Evolutionary conservation across 2,329 filamentous ascomycete species (phyloP), one percentile per base, ranked within the genome.

Genomic region (Gnomoniopsis sp.): DNA sequence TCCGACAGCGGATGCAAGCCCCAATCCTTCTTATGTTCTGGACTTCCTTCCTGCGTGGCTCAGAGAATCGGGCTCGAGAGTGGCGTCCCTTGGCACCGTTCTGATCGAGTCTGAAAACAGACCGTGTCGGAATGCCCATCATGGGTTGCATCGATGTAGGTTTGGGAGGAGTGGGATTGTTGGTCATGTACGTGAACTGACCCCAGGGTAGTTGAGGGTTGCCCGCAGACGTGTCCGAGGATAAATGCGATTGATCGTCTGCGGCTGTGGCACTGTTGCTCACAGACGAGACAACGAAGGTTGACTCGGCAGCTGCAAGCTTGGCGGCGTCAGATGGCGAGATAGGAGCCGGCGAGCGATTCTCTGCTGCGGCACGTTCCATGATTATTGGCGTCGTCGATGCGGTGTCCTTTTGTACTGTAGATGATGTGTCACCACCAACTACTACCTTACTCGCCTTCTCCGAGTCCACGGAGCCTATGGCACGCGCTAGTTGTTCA

Each of bases 1-100:
- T 87, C 41, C 85, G 79, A 66, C 86, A 88, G 48, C 86, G 77
- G 54, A 88, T 86, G 64, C 86, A 88, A 14, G 86, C 85, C 6
- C 86, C 86, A 38, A 85, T 79, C 65, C 85, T 85, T 23, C 86
- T 81, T 22, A 88, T 83, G 62, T 85, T 82, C 63, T 87, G 84
- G 2, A 88, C 85, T 66, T 88, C 83, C 66, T 83, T 86, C 22
- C 86, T 77, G n/a, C 86, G 77, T 1, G 74, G 74, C 6, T 82
- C 75, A 21, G 79, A 82, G 63, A 88, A 88, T 10, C 81, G 76
- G 3, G 83, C 81, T 11, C 85, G 79, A 8, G 79, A 78, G 64
- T 86, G 79, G 17, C 79, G 79, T 1, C 78, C 74, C 55, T 77
- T 77, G 12, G 68, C 63, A 17, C 80, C 79, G 49, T 83, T 78